A percentile compares a stretch with the other conserved stretches of the same genome.
These are phyloP conservation scores for Carpinus viminea DNA, from an alignment of 306 rosid species.

Conservation along the genomic window DNA sequence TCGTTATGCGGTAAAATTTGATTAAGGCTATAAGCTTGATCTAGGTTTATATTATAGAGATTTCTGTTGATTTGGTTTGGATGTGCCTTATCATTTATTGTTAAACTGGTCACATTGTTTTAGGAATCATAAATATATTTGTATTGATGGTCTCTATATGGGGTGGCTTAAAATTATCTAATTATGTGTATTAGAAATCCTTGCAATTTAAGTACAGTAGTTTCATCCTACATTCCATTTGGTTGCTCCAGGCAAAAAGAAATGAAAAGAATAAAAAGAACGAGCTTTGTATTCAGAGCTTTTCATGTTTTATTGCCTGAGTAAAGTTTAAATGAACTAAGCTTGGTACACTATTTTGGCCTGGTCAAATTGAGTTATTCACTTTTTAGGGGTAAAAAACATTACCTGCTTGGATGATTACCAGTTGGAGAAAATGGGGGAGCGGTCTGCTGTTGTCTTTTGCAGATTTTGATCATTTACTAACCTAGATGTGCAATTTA, in stretches of 20 bases:
- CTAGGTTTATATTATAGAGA: neutral
- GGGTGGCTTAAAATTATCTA: neutral
- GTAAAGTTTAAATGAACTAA: neutral
- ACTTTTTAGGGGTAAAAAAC: neutral
- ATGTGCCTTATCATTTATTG: neutral
- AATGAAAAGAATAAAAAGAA: neutral
- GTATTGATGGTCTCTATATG: neutral
- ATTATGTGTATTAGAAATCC: neutral
- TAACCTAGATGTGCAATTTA: neutral
- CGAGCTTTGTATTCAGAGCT: neutral
- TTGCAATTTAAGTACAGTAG: neutral
- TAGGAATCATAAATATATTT: neutral
- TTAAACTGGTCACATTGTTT: neutral
- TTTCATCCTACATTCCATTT: neutral
- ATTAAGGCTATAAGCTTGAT: neutral
- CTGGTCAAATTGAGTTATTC: neutral
- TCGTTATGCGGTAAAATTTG: neutral
- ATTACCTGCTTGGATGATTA: neutral
- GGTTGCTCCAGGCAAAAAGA: neutral
- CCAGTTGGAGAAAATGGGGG: neutral
- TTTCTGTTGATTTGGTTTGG: neutral
- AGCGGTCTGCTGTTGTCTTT: neutral
- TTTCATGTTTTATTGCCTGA: neutral
- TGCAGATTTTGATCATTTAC: neutral
- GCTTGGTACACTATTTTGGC: neutral